phyloP scores from a whole-genome alignment of 139 green algal genomes.

The Chlorella sp. region DNA sequence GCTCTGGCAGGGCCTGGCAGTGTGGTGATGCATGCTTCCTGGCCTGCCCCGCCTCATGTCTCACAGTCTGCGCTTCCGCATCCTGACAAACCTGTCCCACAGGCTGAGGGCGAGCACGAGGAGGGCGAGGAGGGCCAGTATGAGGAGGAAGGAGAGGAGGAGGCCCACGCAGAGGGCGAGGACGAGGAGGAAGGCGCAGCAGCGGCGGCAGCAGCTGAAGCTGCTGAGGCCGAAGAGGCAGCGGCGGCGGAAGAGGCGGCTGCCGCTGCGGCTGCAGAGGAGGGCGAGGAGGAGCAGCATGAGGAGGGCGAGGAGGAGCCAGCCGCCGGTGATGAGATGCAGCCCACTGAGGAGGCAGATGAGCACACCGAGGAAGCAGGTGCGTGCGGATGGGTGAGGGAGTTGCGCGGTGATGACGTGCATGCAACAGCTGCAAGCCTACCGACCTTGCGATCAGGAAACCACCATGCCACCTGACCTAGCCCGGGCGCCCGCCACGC shows the following conservation, averaged over 20 bases:
- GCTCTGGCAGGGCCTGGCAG: too few species aligned
- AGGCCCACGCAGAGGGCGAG: not conserved
- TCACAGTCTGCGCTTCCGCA: too few species aligned
- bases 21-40: too few species aligned
- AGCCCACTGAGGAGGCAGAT: constrained; percentile 14
- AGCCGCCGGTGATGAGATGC: not conserved
- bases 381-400: not conserved
- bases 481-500: too few species aligned
- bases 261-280: not conserved
- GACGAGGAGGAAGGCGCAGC: not conserved
- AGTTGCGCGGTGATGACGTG: not conserved
- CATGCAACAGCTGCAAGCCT: too few species aligned
- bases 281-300: not conserved
- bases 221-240: not conserved
- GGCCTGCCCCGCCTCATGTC: not conserved
- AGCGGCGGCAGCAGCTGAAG: not conserved
- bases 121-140: not conserved
- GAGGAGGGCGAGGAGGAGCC: not conserved
- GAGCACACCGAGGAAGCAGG: constrained; percentile 19
- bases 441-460: too few species aligned
- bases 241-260: not conserved
- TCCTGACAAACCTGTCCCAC: not conserved
- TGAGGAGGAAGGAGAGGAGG: not conserved
- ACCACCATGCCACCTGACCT: too few species aligned
- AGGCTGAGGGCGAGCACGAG: constrained; percentile 2